Conservation (phyloP, 768 basidiomycete species). For the Boletus sp. region DNA sequence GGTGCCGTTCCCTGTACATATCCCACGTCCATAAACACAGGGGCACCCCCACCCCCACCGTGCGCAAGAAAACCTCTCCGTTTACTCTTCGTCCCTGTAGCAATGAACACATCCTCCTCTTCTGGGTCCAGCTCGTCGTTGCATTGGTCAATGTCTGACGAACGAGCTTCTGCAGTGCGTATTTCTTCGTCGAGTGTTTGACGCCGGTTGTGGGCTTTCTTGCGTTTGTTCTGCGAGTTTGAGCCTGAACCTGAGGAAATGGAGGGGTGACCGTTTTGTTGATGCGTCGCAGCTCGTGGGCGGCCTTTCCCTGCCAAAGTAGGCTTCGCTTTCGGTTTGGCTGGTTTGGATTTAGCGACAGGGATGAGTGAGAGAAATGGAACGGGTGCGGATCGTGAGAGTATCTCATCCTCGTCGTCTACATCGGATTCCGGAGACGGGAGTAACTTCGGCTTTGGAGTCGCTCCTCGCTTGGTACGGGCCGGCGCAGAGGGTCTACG, state of each 20-base stretch:
- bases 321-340: conserved; percentile 16
- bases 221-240: conserved; percentile 17
- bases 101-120: conserved; percentile 44
- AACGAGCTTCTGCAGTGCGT: conserved; percentile 40
- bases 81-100: conserved; percentile 53
- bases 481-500: conserved; percentile 56
- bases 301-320: conserved; percentile 17
- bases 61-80: conserved; percentile 63
- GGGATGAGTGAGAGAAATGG: conserved; percentile 28
- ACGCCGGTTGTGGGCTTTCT: conserved; percentile 32
- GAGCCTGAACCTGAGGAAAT: conserved; percentile 11
- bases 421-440: conserved; percentile 17
- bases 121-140: conserved; percentile 40
- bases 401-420: conserved; percentile 25
- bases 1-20: conserved; percentile 55
- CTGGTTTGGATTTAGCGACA: conserved; percentile 6
- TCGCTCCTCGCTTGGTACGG: conserved; percentile 39
- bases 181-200: conserved; percentile 70
- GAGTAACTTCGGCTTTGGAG: conserved; percentile 25
- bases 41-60: conserved; percentile 68
- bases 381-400: conserved; percentile 3
- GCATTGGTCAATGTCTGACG: conserved; percentile 29
- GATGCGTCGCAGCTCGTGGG: conserved; percentile 4
- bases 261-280: not conserved
- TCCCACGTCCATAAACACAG: conserved; percentile 69